Evolutionary conservation across 2,329 filamentous ascomycete species (phyloP).

Genomic region (Dactylellina drechsleri): DNA sequence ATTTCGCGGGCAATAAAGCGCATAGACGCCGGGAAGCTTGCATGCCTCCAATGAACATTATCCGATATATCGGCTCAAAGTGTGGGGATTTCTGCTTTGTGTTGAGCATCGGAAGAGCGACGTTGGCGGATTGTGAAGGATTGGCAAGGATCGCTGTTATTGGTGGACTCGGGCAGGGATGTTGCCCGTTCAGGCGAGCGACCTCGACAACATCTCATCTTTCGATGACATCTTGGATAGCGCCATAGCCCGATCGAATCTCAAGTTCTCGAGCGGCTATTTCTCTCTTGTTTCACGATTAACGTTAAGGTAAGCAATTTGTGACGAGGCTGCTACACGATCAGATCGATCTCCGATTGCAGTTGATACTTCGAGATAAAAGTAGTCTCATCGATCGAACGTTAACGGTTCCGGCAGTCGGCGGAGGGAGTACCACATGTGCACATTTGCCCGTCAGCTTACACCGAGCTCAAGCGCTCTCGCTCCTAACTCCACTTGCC

Average conservation of each 20-base stretch:
- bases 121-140: slow-evolving; percentile 41
- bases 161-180: slow-evolving; percentile 35
- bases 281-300: slow-evolving; percentile 1
- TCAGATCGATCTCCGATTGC: neutral
- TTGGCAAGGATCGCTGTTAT: slow-evolving; percentile 20
- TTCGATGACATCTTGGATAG: neutral
- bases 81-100: slow-evolving; percentile 26
- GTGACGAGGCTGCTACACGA: neutral
- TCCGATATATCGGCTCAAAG: neutral
- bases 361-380: neutral
- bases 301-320: slow-evolving; percentile 36
- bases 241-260: neutral
- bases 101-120: slow-evolving; percentile 44
- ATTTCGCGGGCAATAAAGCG: slow-evolving; percentile 23
- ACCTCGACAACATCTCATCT: neutral
- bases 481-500: neutral
- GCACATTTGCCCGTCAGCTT: slow-evolving; percentile 35
- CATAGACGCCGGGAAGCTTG: slow-evolving; percentile 41
- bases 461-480: slow-evolving; percentile 48
- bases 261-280: neutral
- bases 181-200: slow-evolving; percentile 10
- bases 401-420: slow-evolving; percentile 37
- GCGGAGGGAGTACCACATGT: slow-evolving; percentile 10
- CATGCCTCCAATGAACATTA: slow-evolving; percentile 16
- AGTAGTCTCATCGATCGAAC: slow-evolving; percentile 1